Conservation (phyloP, 1,284 basidiomycete genomes). For the Malassezia obtusa region DNA sequence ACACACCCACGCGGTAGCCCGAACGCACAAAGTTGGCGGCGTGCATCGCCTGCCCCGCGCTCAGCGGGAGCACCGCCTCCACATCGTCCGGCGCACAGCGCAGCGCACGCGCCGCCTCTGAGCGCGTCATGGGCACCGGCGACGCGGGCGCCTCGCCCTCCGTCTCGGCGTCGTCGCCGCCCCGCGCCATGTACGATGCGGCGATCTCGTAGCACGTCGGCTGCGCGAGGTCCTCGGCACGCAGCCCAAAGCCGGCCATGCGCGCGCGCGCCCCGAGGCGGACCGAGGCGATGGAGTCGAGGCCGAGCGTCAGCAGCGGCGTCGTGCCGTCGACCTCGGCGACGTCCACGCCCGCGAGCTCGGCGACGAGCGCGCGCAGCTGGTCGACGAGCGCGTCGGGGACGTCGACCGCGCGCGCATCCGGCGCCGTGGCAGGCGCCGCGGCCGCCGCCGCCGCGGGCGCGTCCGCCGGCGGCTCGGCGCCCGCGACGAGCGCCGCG, state of each 20-base stretch:
- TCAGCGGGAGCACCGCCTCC: slow-evolving; percentile 26
- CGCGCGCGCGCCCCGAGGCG: slow-evolving; percentile 31
- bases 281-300: slow-evolving; percentile 43
- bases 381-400: slow-evolving; percentile 1
- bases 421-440: neutral
- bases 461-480: neutral
- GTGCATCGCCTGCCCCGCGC: slow-evolving; percentile 31
- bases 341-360: slow-evolving; percentile 16
- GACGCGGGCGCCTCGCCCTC: slow-evolving; percentile 18
- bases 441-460: neutral
- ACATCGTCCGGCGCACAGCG: neutral
- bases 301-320: slow-evolving; percentile 27
- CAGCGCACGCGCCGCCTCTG: neutral
- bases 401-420: neutral
- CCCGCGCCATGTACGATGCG: slow-evolving; percentile 17
- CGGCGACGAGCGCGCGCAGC: slow-evolving; percentile 20
- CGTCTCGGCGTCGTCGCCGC: slow-evolving; percentile 6
- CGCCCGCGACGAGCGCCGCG: neutral
- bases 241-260: slow-evolving; percentile 20
- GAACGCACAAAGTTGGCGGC: slow-evolving; percentile 22
- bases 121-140: neutral
- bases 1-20: slow-evolving; percentile 19
- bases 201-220: neutral
- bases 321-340: slow-evolving; percentile 19
- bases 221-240: slow-evolving; percentile 24